Evolutionary conservation across 768 basidiomycete species (phyloP).

Genomic region (Boletus rex-veris): DNA sequence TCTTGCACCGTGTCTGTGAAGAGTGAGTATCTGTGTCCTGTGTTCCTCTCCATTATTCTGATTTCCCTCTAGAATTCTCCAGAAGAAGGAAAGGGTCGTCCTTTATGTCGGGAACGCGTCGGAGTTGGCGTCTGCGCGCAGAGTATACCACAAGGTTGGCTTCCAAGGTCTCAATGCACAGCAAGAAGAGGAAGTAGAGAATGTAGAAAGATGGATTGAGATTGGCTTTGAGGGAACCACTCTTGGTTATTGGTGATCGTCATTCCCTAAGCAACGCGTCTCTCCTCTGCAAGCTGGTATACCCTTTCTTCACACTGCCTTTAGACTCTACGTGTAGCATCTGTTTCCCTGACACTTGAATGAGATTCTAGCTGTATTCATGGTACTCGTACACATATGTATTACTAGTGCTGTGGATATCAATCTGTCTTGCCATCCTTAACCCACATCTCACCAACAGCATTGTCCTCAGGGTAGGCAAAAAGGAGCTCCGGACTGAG

Average conservation of each 20-base stretch:
- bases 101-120: slow-evolving; percentile 58
- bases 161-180: slow-evolving; percentile 50
- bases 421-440: slow-evolving; percentile 12
- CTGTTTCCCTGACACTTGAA: not conserved
- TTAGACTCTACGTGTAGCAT: not conserved
- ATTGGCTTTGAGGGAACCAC: slow-evolving; percentile 51
- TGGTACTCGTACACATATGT: slow-evolving; percentile 1
- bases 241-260: slow-evolving; percentile 69
- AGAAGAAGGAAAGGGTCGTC: slow-evolving; percentile 46
- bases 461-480: slow-evolving; percentile 49
- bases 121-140: slow-evolving; percentile 42
- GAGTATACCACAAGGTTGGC: slow-evolving; percentile 62
- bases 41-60: not conserved
- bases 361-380: not conserved
- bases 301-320: not conserved
- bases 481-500: slow-evolving; percentile 40
- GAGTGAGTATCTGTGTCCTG: slow-evolving; percentile 37
- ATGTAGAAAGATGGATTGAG: slow-evolving; percentile 56
- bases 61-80: slow-evolving; percentile 30
- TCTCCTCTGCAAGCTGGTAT: not conserved
- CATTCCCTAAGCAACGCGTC: not conserved
- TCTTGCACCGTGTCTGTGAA: slow-evolving; percentile 55
- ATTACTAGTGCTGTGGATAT: not conserved
- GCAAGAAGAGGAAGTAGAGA: slow-evolving; percentile 34
- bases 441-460: slow-evolving; percentile 36